Base-by-base conservation (phyloP, 1,284 basidiomycete species). In the Termitomyces sp. region DNA sequence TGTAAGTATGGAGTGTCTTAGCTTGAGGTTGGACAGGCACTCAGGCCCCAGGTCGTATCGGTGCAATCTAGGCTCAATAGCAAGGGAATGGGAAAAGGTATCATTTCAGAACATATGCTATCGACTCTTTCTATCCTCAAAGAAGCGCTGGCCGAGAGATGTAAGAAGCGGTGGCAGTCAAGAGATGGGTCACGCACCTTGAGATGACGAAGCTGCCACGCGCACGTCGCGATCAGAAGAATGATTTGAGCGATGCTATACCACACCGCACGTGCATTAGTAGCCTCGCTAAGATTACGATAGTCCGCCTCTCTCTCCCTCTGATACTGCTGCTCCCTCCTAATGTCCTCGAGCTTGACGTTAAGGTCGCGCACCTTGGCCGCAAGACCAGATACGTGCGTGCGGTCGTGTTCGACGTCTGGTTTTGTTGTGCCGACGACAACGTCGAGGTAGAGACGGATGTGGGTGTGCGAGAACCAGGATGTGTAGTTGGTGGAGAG, bases 311-410 rank as follows among this genome's bases (percentile, higher is more conserved):
- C 97, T 56, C 93, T 78, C 70, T 99, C 96, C 43, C 97, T 81
- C 76, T 99, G 95, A 68, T 97, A 99, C 70, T 97, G 93, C 75
- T 99, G 97, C 72, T 99, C 97, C 42, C 93, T 80, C 53, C 93
- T 80, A 61, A 99, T 90, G 66, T 98, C 94, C 67, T 92, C 88
- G 52, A 99, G 77, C 70, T 94, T 95, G 62, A 85, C 81, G 72
- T 98, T 99, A 54, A 99, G 77, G 62, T 98, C 95, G 31, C 92
- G 83, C 44, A 99, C 81, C 68, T 92, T 94, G 52, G 81, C 72
- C 0, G 94, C 88, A 36, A 99, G 79, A 63, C 94, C 91, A 2
- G 87, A 86, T 42, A 98, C 86, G 71, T 98, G 96, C 10, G 82
- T 82, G 15, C 88, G 79, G 73, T 97, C 94, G 59, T 90, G 88